phyloP scores from a whole-genome alignment of 2,329 filamentous ascomycete species.

The Colletotrichum endophyticum region DNA sequence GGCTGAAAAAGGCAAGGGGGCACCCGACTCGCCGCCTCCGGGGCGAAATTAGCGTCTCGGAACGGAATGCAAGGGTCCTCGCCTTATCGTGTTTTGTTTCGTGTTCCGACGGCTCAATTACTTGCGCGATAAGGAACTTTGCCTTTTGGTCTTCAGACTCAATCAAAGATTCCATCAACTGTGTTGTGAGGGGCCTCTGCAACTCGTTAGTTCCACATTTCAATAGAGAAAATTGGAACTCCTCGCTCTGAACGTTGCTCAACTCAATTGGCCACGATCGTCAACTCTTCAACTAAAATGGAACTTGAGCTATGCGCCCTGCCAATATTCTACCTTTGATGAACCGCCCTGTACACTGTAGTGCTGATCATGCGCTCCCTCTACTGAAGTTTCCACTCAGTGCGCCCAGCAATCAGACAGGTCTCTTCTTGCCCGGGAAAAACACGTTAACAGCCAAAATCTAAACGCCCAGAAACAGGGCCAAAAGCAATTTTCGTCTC shows the following conservation, averaged over 20 bases:
- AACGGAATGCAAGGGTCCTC: background rate
- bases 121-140: background rate
- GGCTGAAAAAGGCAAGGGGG: constrained; percentile 4
- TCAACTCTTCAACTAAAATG: background rate
- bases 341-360: rapidly evolving
- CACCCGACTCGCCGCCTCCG: background rate
- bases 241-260: background rate
- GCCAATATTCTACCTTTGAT: background rate
- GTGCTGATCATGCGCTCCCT: rapidly evolving
- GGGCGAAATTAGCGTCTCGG: background rate
- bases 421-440: too few relatives aligned
- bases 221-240: background rate
- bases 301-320: background rate
- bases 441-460: too few relatives aligned
- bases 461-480: background rate
- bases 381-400: background rate
- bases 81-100: background rate
- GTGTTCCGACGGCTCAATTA: background rate
- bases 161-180: background rate
- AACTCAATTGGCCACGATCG: background rate
- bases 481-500: rapidly evolving
- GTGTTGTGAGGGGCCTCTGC: background rate
- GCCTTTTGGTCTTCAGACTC: background rate
- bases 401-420: too few relatives aligned
- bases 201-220: background rate